Evolutionary conservation across 1,284 basidiomycete genomes (phyloP).

Genomic region (Papiliotrema terrestris): DNA sequence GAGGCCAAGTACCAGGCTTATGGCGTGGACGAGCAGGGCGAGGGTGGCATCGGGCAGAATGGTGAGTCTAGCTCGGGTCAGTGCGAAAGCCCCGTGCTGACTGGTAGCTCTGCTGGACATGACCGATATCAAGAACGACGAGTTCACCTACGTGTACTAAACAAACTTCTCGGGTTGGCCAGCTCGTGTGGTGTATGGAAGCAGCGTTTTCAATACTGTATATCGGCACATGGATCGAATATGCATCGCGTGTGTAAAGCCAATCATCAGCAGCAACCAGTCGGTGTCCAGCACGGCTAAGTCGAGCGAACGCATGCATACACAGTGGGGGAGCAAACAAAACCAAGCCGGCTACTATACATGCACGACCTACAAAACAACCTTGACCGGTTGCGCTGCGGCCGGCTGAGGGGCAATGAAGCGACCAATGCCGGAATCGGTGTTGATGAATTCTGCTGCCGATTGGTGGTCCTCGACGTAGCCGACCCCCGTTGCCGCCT

Average conservation of each 20-base stretch:
- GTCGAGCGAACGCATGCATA: too few species aligned
- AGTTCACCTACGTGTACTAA: constrained; percentile 29
- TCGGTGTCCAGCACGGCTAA: too few species aligned
- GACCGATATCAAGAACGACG: constrained; percentile 43
- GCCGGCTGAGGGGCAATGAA: not conserved
- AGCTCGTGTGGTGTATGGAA: too few species aligned
- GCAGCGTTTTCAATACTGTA: too few species aligned
- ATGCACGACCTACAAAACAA: too few species aligned
- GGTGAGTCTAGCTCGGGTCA: constrained; percentile 1
- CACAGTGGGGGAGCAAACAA: too few species aligned
- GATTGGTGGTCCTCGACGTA: constrained; percentile 22
- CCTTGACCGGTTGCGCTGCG: too few species aligned
- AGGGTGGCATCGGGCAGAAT: constrained; percentile 7
- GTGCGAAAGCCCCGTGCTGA: not conserved
- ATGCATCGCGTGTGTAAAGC: too few species aligned
- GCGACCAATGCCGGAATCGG: not conserved
- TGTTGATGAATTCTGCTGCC: constrained; percentile 11
- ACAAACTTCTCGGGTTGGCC: too few species aligned
- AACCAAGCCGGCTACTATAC: too few species aligned
- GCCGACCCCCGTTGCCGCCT: constrained; percentile 17
- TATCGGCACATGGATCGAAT: too few species aligned
- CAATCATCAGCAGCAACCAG: too few species aligned
- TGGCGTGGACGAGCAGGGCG: constrained; percentile 10
- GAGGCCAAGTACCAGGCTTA: constrained; percentile 31
- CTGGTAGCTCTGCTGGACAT: constrained; percentile 15